Evolutionary conservation across 306 rosid genomes (phyloP).

Genomic region (Casuarina equisetifolia): DNA sequence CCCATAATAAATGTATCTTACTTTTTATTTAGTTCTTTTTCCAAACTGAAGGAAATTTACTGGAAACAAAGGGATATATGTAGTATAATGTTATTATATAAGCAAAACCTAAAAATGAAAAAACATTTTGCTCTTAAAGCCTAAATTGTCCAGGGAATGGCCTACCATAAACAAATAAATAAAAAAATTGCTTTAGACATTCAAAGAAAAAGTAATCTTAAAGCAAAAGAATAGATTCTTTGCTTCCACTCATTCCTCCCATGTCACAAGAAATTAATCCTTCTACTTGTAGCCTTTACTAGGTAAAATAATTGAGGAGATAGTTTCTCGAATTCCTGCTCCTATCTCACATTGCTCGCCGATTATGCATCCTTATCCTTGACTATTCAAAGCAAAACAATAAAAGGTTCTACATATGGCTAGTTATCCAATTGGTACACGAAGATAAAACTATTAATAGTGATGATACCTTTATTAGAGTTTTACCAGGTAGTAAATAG

Average conservation of each 20-base stretch:
- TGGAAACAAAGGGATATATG: background rate
- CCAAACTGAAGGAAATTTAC: background rate
- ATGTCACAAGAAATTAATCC: background rate
- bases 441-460: background rate
- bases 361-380: background rate
- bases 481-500: background rate
- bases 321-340: background rate
- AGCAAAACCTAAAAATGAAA: background rate
- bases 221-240: background rate
- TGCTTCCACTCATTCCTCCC: background rate
- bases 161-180: no score
- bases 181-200: background rate
- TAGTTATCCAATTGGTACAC: background rate
- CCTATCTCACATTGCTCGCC: background rate
- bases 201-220: background rate
- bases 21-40: background rate
- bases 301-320: background rate
- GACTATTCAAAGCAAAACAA: background rate
- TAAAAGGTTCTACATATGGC: no score
- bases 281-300: background rate
- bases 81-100: background rate
- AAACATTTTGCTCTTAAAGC: background rate
- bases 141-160: background rate
- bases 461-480: background rate
- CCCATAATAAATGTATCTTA: background rate